Conservation (phyloP, 192 early-diverging fungal genomes). For the Coemansia sp. region DNA sequence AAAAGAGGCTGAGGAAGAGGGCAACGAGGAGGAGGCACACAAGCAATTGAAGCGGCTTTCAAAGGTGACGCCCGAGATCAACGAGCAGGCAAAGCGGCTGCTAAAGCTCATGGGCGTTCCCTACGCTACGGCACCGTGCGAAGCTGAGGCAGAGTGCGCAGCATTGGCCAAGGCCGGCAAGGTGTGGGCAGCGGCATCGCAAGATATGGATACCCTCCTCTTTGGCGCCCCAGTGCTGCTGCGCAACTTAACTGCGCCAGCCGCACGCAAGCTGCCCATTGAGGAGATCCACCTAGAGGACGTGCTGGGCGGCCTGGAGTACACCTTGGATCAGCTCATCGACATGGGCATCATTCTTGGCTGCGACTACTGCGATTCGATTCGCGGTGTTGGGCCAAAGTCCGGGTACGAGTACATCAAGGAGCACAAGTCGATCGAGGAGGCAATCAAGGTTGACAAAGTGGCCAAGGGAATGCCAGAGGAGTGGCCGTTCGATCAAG, state of each 20-base stretch:
- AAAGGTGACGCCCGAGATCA: constrained; percentile 91
- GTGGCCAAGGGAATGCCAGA: constrained; percentile 76
- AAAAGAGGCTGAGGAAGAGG: constrained; percentile 72
- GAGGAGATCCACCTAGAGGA: constrained; percentile 82
- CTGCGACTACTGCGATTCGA: constrained; percentile 96
- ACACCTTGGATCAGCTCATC: constrained; percentile 83
- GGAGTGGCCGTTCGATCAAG: constrained; percentile 86
- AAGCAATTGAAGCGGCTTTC: constrained; percentile 86
- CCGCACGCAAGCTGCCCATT: constrained; percentile 87
- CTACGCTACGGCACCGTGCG: constrained; percentile 89
- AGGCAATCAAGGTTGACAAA: constrained; percentile 74
- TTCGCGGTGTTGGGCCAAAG: constrained; percentile 89
- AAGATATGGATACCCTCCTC: constrained; percentile 98
- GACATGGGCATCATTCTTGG: constrained; percentile 96
- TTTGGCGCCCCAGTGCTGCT: constrained; percentile 88
- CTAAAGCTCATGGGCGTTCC: constrained; percentile 93
- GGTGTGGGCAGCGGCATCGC: constrained; percentile 92
- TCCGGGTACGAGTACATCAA: constrained; percentile 81
- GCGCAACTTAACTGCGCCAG: constrained; percentile 90
- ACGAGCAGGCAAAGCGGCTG: constrained; percentile 85
- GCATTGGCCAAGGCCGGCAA: constrained; percentile 84
- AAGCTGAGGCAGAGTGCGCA: constrained; percentile 98
- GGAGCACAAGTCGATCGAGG: constrained; percentile 81
- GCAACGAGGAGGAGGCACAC: constrained; percentile 74
- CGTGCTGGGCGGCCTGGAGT: constrained; percentile 74